These are phyloP conservation scores for Bretziella fagacearum DNA, from an alignment of 2,329 filamentous ascomycete species.

Conservation along the genomic window DNA sequence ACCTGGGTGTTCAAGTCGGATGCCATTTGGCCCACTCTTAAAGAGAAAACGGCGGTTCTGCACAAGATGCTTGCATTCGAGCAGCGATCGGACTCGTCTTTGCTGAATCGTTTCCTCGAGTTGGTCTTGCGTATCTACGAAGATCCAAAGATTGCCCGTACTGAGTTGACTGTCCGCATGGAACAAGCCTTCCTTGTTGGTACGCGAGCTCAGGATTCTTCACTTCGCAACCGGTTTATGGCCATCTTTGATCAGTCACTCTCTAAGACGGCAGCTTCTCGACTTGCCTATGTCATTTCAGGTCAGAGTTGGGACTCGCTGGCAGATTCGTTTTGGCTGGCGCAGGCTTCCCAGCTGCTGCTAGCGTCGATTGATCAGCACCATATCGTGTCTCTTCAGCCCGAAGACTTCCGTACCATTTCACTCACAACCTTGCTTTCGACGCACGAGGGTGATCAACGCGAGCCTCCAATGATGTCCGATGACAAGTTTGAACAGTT, in stretches of 20 bases:
- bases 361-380: conserved; percentile 72
- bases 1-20: conserved; percentile 91
- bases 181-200: conserved; percentile 97
- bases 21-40: conserved; percentile 89
- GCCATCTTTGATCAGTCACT: conserved; percentile 88
- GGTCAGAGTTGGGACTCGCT: conserved; percentile 96
- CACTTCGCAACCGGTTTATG: conserved; percentile 96
- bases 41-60: conserved; percentile 97
- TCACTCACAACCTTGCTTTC: conserved; percentile 57
- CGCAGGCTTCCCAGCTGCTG: conserved; percentile 84
- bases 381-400: conserved; percentile 57
- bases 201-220: conserved; percentile 78
- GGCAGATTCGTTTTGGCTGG: conserved; percentile 88
- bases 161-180: conserved; percentile 89
- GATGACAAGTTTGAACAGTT: conserved; percentile 72
- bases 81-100: conserved; percentile 59
- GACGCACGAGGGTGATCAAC: conserved; percentile 48
- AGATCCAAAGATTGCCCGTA: conserved; percentile 85
- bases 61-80: conserved; percentile 98
- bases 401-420: conserved; percentile 68
- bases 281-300: conserved; percentile 73
- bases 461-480: conserved; percentile 49
- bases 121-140: conserved; percentile 97
- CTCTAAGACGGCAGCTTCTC: conserved; percentile 77
- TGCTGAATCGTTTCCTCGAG: conserved; percentile 85